Conservation (phyloP, 768 basidiomycete genomes). For the Lepiota venenata region DNA sequence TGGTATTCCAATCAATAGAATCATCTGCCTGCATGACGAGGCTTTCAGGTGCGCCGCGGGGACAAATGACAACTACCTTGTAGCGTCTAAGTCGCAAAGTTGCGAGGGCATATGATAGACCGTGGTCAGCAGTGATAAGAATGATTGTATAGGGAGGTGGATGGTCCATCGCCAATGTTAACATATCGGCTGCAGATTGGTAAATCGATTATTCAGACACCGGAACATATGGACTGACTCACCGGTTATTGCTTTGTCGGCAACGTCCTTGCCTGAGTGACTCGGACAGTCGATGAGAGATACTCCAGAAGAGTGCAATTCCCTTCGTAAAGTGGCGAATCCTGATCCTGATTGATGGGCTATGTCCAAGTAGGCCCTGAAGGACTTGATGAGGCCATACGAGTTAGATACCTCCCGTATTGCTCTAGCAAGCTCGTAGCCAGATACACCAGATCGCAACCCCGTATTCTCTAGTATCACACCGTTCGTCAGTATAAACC, state of each 20-base stretch:
- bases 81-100: conserved; percentile 51
- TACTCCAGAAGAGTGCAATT: conserved; percentile 46
- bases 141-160: conserved; percentile 45
- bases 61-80: conserved; percentile 47
- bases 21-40: conserved; percentile 53
- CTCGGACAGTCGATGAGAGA: conserved; percentile 38
- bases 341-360: conserved; percentile 19
- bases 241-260: conserved; percentile 53
- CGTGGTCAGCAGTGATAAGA: conserved; percentile 64
- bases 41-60: conserved; percentile 36
- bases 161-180: conserved; percentile 43
- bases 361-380: conserved; percentile 53
- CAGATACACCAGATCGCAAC: conserved; percentile 31
- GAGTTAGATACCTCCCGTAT: conserved; percentile 41
- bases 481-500: neutral
- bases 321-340: conserved; percentile 27
- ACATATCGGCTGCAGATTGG: conserved; percentile 21
- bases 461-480: conserved; percentile 31
- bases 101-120: conserved; percentile 61
- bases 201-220: neutral
- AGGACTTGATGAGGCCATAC: conserved; percentile 44
- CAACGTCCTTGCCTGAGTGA: conserved; percentile 34
- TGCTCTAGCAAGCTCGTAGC: conserved; percentile 39
- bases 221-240: conserved; percentile 5
- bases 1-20: conserved; percentile 39